A percentile compares a stretch with the other conserved stretches of the same genome.
Evolutionary conservation across 257 asterid species (phyloP).

Genomic region (Penstemon davidsonii): DNA sequence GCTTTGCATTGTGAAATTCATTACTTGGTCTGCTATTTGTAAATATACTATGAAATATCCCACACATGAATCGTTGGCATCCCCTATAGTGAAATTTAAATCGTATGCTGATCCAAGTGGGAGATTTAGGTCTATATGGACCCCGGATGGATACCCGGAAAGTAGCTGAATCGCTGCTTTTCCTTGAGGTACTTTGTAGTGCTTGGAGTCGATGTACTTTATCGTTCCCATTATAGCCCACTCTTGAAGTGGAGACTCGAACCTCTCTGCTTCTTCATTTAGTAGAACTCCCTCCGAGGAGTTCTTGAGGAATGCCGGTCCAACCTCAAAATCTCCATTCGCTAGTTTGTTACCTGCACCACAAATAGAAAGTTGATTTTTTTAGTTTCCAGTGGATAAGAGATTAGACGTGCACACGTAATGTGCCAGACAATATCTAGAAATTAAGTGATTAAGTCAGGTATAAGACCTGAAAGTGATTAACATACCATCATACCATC

Average conservation of each 20-base stretch:
- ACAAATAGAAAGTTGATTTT: neutral
- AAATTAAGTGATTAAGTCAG: no score
- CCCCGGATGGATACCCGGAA: conserved; percentile 25
- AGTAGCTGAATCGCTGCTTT: conserved; percentile 38
- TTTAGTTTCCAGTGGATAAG: no score
- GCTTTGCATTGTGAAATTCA: conserved; percentile 26
- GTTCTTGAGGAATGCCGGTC: conserved; percentile 31
- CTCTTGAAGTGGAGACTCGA: conserved; percentile 25
- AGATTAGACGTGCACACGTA: no score
- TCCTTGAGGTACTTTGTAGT: conserved; percentile 33
- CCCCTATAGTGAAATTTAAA: conserved; percentile 35
- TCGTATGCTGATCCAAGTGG: neutral
- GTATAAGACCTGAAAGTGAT: no score
- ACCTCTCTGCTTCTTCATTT: neutral
- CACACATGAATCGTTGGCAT: conserved; percentile 32
- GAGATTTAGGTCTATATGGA: neutral
- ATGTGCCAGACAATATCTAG: no score
- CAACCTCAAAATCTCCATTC: conserved; percentile 37
- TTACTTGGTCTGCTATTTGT: conserved; percentile 9
- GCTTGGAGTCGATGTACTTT: conserved; percentile 31
- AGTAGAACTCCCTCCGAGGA: conserved; percentile 30
- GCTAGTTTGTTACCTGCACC: conserved; percentile 23
- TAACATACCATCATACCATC: conserved; percentile 28
- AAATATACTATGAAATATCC: conserved; percentile 24
- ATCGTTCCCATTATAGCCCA: conserved; percentile 32